Percentiles rank a stretch among this genome's conserved stretches.
phyloP scores from a whole-genome alignment of 805 yeast genomes.

The Starmerella vaccinii region DNA sequence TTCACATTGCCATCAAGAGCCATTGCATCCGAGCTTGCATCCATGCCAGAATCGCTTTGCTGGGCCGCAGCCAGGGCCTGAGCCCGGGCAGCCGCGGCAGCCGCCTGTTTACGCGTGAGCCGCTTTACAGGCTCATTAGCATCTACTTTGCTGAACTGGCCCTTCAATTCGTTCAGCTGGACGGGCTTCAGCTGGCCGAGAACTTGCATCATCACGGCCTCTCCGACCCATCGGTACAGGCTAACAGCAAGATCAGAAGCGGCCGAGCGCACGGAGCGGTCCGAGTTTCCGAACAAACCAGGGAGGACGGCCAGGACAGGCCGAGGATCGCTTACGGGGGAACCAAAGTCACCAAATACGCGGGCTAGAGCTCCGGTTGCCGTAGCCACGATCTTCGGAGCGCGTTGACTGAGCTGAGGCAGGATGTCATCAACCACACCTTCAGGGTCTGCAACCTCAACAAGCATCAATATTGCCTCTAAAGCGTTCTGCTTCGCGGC shows the following conservation, averaged over 20 bases:
- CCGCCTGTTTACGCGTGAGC: conserved; percentile 13
- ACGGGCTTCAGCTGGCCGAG: conserved; percentile 70
- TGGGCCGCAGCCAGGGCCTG: background rate
- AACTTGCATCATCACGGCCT: conserved; percentile 45
- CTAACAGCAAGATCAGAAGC: conserved; percentile 59
- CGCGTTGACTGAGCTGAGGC: conserved; percentile 43
- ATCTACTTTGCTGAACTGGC: conserved; percentile 49
- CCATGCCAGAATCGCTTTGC: background rate
- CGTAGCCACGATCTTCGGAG: conserved; percentile 69
- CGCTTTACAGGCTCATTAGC: conserved; percentile 6
- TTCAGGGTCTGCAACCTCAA: conserved; percentile 56
- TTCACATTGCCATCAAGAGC: conserved; percentile 6
- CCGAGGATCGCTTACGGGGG: conserved; percentile 49
- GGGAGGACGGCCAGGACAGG: conserved; percentile 49
- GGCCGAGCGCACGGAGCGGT: conserved; percentile 72
- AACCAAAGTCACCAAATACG: conserved; percentile 53
- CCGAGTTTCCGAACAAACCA: conserved; percentile 73
- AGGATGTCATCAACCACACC: conserved; percentile 49
- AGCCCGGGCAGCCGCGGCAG: conserved; percentile 1
- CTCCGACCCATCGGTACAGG: conserved; percentile 66
- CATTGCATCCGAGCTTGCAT: background rate
- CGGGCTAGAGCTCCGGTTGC: conserved; percentile 47
- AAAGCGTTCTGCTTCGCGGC: conserved; percentile 58
- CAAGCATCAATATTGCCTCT: conserved; percentile 51
- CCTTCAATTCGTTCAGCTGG: conserved; percentile 74